Evolutionary conservation across 805 yeast species (phyloP), one percentile per base, ranked within the genome.

Genomic region (Hyphopichia homilentoma): DNA sequence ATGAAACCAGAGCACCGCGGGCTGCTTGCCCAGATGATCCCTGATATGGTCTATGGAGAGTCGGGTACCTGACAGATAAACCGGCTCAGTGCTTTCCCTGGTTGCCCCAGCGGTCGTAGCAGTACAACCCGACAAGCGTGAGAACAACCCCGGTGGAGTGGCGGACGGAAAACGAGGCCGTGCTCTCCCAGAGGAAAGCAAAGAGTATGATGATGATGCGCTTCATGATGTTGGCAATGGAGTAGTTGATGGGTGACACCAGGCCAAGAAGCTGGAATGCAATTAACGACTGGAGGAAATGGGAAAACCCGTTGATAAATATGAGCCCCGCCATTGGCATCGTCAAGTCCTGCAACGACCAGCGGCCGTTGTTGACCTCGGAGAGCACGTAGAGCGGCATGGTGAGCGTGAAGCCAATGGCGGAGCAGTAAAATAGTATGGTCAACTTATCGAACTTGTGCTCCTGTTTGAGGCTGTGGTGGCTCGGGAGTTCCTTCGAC

Each of bases 181-280:
- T 30, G 19, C 79, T 75, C 52, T 83, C 90, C 69, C 82, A 72
- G 2, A 79, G 34, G 36, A 84, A 72, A 1, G 88, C 80, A 41
- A 77, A 75, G 15, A 76, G 56, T 34, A 84, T 84, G 29, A 83
- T 81, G 18, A 80, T 75, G 35, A 84, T 83, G 48, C 90, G 64
- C 48, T 84, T 84, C 57, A 82, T 54, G 30, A 84, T 83, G 52
- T 80, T 84, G 19, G 89, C 93, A 49, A 84, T 80, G 25, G 87
- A 79, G 54, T 84, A 84, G 50, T 81, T 81, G 29, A 84, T 82
- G 4, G 93, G 84, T n/a, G 81, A 70, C 16, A 83, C 68, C 44
- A 73, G 52, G 2, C 90, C 90, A 42, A 84, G 69, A 28, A 84
- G 70, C 53, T 81, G 88, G 55, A 84, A 84, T 16, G 90, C 90